phyloP scores from a whole-genome alignment of 768 basidiomycete genomes.

The Pleurotus giganteus region DNA sequence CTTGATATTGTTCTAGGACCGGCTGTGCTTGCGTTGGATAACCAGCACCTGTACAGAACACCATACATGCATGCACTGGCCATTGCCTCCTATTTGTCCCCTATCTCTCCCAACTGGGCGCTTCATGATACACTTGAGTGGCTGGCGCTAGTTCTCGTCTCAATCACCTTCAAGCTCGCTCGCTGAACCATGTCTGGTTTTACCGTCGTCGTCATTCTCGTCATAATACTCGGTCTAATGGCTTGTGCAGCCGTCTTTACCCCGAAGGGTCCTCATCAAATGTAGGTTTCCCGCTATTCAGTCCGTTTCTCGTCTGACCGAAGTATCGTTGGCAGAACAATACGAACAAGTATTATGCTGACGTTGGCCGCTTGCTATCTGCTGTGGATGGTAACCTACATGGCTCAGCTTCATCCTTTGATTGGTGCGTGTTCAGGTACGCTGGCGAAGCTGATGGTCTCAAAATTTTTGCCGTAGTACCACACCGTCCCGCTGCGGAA shows the following conservation, averaged over 20 bases:
- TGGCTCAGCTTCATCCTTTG: slow-evolving; percentile 91
- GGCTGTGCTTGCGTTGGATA: no score
- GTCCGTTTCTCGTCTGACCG: not conserved
- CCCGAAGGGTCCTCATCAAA: slow-evolving; percentile 88
- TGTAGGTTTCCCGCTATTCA: slow-evolving; percentile 44
- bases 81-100: no score
- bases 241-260: slow-evolving; percentile 61
- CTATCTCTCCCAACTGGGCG: no score
- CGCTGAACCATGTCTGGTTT: slow-evolving; percentile 48
- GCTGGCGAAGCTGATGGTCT: not conserved
- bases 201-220: slow-evolving; percentile 66
- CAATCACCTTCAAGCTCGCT: no score
- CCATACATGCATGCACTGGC: no score
- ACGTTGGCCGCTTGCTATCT: slow-evolving; percentile 84
- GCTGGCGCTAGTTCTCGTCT: no score
- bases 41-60: no score
- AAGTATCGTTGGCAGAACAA: slow-evolving; percentile 49
- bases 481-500: slow-evolving; percentile 6
- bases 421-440: slow-evolving; percentile 54
- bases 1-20: no score
- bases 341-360: slow-evolving; percentile 79
- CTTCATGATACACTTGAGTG: no score
- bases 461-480: not conserved
- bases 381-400: slow-evolving; percentile 97
- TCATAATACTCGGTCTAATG: slow-evolving; percentile 65